phyloP scores from a whole-genome alignment of 495 filamentous ascomycete genomes.

The Penicillium goetzii region DNA sequence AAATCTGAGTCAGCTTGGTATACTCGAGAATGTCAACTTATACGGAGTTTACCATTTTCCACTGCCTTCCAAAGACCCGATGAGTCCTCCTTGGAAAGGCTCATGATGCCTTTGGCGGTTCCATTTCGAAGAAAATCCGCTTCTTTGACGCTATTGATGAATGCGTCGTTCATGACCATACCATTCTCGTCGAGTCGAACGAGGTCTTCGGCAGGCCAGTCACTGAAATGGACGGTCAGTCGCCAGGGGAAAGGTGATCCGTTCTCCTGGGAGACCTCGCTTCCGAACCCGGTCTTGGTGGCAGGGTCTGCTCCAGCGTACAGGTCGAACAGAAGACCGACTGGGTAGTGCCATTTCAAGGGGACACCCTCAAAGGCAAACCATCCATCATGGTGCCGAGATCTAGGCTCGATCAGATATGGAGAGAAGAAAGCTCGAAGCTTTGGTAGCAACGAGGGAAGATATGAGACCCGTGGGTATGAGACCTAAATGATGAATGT shows the following conservation, averaged over 20 bases:
- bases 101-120: conserved; percentile 92
- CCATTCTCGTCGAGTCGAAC: conserved; percentile 65
- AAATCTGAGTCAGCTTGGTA: neutral
- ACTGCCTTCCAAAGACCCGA: conserved; percentile 86
- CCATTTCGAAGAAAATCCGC: conserved; percentile 92
- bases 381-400: conserved; percentile 65
- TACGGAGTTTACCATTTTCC: conserved; percentile 63
- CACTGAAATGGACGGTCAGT: conserved; percentile 74
- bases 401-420: conserved; percentile 67
- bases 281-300: conserved; percentile 34
- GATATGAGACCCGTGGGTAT: conserved; percentile 63
- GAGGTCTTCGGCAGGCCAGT: conserved; percentile 70
- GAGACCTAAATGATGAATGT: conserved; percentile 38
- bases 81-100: conserved; percentile 83
- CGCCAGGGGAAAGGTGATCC: conserved; percentile 69
- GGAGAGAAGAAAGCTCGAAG: conserved; percentile 76
- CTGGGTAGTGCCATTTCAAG: conserved; percentile 84
- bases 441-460: conserved; percentile 74
- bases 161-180: conserved; percentile 74
- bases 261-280: conserved; percentile 33
- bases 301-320: conserved; percentile 70
- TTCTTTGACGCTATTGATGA: conserved; percentile 94
- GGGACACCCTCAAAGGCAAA: conserved; percentile 76
- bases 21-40: neutral
- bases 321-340: conserved; percentile 88